Evolutionary conservation across 2,329 filamentous ascomycete genomes (phyloP).

Genomic region (Ophiostoma piceae): DNA sequence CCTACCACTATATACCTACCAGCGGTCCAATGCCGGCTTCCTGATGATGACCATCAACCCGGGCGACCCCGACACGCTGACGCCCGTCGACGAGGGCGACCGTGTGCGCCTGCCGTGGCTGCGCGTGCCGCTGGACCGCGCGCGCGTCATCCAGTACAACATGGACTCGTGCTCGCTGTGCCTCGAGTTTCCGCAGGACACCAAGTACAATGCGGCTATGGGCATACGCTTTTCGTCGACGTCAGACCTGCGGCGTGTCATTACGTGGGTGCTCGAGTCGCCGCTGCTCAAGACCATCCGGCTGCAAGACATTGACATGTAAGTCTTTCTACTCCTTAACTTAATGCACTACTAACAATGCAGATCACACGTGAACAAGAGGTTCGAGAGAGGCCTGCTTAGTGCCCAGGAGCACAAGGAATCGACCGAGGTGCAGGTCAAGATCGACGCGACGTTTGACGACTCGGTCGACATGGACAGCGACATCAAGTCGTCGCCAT

Average conservation of each 20-base stretch:
- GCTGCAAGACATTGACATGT: neutral
- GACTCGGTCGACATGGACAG: neutral
- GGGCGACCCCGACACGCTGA: slow-evolving; percentile 9
- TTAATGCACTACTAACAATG: too few relatives aligned
- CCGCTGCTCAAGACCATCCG: neutral
- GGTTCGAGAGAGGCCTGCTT: neutral
- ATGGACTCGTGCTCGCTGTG: neutral
- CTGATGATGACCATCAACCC: neutral
- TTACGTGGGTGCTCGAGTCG: slow-evolving; percentile 2
- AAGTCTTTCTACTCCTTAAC: neutral
- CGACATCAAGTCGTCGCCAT: neutral
- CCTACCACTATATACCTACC: neutral
- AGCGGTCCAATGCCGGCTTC: too few relatives aligned
- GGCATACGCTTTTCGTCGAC: slow-evolving; percentile 9
- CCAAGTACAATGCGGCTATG: neutral
- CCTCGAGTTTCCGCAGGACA: neutral
- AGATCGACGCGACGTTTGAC: slow-evolving; percentile 1
- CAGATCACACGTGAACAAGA: neutral
- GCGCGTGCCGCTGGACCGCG: slow-evolving; percentile 8
- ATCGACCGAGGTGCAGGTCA: neutral
- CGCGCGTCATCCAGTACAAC: slow-evolving; percentile 29
- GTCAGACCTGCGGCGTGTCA: neutral
- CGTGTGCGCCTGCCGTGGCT: slow-evolving; percentile 1
- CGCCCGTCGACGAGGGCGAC: neutral
- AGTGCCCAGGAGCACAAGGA: neutral